Conservation (phyloP, 192 early-diverging fungal genomes). For the Chytriomyces hyalinus region DNA sequence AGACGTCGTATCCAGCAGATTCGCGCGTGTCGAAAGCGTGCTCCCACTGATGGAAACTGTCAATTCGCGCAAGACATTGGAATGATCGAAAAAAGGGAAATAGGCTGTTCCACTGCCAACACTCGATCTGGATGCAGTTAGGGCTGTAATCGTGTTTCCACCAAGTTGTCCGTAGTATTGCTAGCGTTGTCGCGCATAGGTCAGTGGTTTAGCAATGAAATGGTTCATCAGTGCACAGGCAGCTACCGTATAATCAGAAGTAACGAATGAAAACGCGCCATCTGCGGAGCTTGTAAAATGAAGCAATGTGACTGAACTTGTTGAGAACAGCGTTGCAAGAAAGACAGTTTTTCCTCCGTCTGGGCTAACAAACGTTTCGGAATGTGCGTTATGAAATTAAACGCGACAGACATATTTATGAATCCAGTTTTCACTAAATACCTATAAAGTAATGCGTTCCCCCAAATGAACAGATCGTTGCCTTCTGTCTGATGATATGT, state of each 20-base stretch:
- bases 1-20: background rate
- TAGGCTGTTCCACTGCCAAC: background rate
- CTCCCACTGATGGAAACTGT: background rate
- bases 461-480: slow-evolving; percentile 29
- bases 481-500: slow-evolving; percentile 12
- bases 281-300: slow-evolving; percentile 23
- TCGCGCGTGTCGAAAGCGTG: background rate
- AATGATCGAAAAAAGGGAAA: slow-evolving; percentile 9
- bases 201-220: background rate
- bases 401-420: no score
- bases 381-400: background rate
- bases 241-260: slow-evolving; percentile 14
- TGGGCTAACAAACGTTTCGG: background rate
- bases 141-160: background rate
- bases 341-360: slow-evolving; percentile 19
- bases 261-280: slow-evolving; percentile 18
- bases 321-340: background rate
- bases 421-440: background rate
- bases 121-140: background rate
- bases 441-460: slow-evolving; percentile 24
- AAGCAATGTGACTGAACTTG: background rate
- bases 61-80: background rate
- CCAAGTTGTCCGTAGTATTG: slow-evolving; percentile 17
- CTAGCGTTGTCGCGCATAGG: background rate
- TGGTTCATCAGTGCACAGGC: background rate